Base-by-base conservation (phyloP, 805 yeast genomes). In the Candida morakotiae region DNA sequence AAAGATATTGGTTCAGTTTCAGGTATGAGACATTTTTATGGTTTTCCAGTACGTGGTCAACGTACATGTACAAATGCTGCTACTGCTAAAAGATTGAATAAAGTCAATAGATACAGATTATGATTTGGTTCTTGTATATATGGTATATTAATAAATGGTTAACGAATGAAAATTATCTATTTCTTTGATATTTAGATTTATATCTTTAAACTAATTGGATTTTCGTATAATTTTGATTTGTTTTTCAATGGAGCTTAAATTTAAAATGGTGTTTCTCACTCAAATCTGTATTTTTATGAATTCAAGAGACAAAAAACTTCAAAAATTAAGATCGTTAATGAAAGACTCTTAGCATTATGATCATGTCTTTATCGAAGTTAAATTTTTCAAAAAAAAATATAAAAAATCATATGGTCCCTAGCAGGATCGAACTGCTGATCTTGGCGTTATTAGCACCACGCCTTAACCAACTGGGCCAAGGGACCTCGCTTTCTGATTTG, bases 11-110 rank as follows among this genome's bases (percentile, higher is more conserved):
- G 96, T 19, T 79, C 89, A 14, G 87, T 85, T 56, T 81, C 79
- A 39, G 98, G 98, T 67, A 62, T 82, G 55, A 81, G 98, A 64
- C 98, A 93, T 58, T 83, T 88, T 30, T 68, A 79, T 61, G 91
- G 94, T 27, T 62, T 66, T 42, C 73, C 73, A 31, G 73, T 67
- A 22, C 64, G 69, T 58, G 98, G 98, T 51, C 98, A 93, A 71
- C 75, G 83, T 44, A 93, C 98, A 13, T 80, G 87, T 68, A 86
- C 83, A 45, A 93, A 93, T 57, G 95, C 95, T 23, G 72, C 74
- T 56, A 91, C 96, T 18, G 98, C 98, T 15, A 81, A 80, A 67
- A 81, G 79, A 60, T 75, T 91, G 62, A 91, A 91, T 64, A 79
- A 75, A 52, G 61, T 86, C 35, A 83, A 85, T 45, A 81, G 93